These are phyloP conservation scores for Eleusine indica DNA, from an alignment of 176 grass and related monocot genomes.

Conservation along the genomic window DNA sequence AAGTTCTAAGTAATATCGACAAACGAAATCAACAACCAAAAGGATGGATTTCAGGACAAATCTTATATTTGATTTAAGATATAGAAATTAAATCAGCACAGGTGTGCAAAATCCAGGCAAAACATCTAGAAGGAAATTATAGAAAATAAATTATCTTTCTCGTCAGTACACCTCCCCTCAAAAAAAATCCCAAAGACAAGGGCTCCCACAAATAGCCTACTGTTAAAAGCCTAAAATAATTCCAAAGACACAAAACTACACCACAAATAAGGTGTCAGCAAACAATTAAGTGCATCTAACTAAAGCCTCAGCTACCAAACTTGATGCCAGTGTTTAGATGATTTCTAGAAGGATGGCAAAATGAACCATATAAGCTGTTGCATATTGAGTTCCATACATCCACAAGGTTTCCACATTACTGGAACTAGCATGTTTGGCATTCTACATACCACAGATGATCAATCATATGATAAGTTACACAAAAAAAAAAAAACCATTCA, in stretches of 20 bases:
- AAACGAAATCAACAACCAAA: conserved; percentile 18
- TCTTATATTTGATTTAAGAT: background rate
- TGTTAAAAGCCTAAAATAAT: too few species aligned
- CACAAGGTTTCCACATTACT: background rate
- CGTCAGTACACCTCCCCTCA: background rate
- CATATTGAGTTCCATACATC: too few species aligned
- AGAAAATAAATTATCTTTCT: background rate
- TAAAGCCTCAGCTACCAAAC: background rate
- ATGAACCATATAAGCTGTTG: background rate
- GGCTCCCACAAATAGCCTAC: background rate
- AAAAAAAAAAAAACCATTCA: background rate
- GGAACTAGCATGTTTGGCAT: background rate
- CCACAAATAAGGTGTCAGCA: background rate
- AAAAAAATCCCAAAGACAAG: background rate
- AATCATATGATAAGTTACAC: background rate
- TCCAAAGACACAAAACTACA: conserved; percentile 7
- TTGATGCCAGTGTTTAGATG: background rate
- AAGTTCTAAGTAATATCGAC: background rate
- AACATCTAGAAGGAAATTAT: background rate
- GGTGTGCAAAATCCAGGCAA: conserved; percentile 12
- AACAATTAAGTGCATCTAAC: background rate
- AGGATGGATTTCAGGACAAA: background rate
- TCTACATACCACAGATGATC: background rate
- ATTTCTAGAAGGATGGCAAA: background rate
- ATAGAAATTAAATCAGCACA: background rate